A percentile compares a stretch with the other conserved stretches of the same genome.
Conservation (phyloP, 2,329 filamentous ascomycete genomes). For the Aspergillus aculeatinus region DNA sequence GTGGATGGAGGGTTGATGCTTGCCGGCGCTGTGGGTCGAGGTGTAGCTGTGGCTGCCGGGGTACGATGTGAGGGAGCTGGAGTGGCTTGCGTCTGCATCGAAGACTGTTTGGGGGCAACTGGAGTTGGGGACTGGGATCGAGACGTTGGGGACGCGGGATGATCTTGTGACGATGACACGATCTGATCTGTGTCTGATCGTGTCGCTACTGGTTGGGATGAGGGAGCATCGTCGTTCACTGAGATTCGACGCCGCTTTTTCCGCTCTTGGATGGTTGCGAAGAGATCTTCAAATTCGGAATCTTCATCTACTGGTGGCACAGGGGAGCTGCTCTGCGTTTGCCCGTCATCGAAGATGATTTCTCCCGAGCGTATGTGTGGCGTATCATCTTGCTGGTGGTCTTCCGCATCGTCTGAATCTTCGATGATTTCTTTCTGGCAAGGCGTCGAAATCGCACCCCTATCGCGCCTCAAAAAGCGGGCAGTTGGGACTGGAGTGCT, state of each 20-base stretch:
- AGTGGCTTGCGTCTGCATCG: constrained; percentile 6
- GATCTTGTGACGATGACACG: constrained; percentile 21
- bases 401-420: constrained; percentile 23
- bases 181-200: constrained; percentile 18
- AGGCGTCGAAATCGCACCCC: background rate
- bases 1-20: constrained; percentile 23
- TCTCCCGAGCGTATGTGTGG: background rate
- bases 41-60: constrained; percentile 11
- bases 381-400: background rate
- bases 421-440: constrained; percentile 26
- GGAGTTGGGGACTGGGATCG: background rate
- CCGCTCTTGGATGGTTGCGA: constrained; percentile 25
- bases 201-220: constrained; percentile 5
- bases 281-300: constrained; percentile 32
- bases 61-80: background rate
- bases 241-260: constrained; percentile 37
- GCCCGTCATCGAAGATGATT: constrained; percentile 7
- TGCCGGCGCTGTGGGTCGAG: constrained; percentile 15
- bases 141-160: background rate
- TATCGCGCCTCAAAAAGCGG: background rate
- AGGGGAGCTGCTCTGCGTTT: constrained; percentile 20
- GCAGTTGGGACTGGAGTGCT: constrained; percentile 13
- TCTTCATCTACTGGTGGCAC: constrained; percentile 17
- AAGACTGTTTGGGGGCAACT: constrained; percentile 6
- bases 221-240: constrained; percentile 7